Percentiles rank a stretch among this genome's conserved stretches.
Conservation (phyloP, 1,139 yeast genomes). For the Pichia sp. region DNA sequence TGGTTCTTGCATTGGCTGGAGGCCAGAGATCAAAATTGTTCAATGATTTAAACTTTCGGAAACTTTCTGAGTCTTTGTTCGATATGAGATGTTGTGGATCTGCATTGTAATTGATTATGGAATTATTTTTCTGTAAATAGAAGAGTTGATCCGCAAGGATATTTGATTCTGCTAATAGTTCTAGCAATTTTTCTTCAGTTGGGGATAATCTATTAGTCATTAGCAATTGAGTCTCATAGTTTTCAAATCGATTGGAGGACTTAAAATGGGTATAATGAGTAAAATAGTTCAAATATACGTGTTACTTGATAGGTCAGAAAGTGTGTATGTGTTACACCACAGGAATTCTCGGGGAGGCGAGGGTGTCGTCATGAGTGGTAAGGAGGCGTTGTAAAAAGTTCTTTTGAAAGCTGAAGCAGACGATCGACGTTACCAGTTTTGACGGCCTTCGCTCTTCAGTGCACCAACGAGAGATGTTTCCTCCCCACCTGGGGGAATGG, state of each 20-base stretch:
- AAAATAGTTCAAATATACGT: neutral
- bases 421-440: too few species aligned
- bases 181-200: conserved; percentile 7
- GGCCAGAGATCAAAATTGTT: conserved; percentile 34
- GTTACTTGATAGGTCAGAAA: too few species aligned
- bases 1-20: conserved; percentile 11
- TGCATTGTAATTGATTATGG: conserved; percentile 50
- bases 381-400: too few species aligned
- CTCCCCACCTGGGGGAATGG: too few species aligned
- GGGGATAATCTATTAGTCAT: conserved; percentile 10
- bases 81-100: conserved; percentile 30
- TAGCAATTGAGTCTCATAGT: conserved; percentile 3
- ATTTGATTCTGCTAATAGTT: conserved; percentile 15
- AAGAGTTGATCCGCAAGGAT: conserved; percentile 36
- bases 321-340: too few species aligned
- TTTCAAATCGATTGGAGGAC: conserved; percentile 5
- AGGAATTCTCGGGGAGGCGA: too few species aligned
- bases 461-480: too few species aligned
- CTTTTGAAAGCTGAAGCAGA: too few species aligned
- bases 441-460: too few species aligned
- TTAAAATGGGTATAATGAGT: neutral
- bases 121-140: conserved; percentile 37
- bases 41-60: conserved; percentile 26
- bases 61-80: conserved; percentile 27
- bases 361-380: too few species aligned